Evolutionary conservation across 305 asterid genomes (phyloP), one percentile per base, ranked within the genome.

Genomic region (Rubia peregrina): DNA sequence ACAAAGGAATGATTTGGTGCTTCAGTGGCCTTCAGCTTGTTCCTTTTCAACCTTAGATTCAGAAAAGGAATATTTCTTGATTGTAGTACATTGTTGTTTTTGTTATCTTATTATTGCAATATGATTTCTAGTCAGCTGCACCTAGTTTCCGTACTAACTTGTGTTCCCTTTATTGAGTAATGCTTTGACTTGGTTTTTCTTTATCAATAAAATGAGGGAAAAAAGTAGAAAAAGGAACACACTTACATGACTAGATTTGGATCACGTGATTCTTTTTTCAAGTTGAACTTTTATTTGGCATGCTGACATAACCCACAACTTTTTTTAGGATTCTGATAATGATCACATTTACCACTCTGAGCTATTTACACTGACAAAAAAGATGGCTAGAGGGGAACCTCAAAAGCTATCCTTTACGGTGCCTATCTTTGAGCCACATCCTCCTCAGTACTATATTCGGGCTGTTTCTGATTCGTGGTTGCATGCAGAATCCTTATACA

Each of bases 341-440:
- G 97, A 94, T 77, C 98, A 94, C 80, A 94, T 94, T 83, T 94
- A 94, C 84, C 96, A 94, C 83, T 88, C 96, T 19, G 99, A 94
- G 82, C 94, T 87, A 73, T 94, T 94, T 71, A 83, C 94, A 36
- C 75, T 94, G 82, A 88, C 99, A 63, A 94, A 94, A 82, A 85
- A 88, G 83, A 91, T 83, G 93, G 88, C 90, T 61, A 87, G 77
- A 80, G 96, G 89, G 78, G 99, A 94, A 75, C 87, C 98, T 70
- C 98, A 89, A 79, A 94, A 94, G 83, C 85, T 94, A 70, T 85
- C 99, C 65, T 94, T 94, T 77, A 89, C 98, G 9, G 90, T 94
- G 84, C 99, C 99, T 65, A 94, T 94, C 81, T 94, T 94, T 80
- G 98, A 94, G 87, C 99, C 99, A 74, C 99, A 94, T 82, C 99